Evolutionary conservation across 768 basidiomycete species (phyloP), one percentile per base, ranked within the genome.

Genomic region (Boletus rufocinnamomeus): DNA sequence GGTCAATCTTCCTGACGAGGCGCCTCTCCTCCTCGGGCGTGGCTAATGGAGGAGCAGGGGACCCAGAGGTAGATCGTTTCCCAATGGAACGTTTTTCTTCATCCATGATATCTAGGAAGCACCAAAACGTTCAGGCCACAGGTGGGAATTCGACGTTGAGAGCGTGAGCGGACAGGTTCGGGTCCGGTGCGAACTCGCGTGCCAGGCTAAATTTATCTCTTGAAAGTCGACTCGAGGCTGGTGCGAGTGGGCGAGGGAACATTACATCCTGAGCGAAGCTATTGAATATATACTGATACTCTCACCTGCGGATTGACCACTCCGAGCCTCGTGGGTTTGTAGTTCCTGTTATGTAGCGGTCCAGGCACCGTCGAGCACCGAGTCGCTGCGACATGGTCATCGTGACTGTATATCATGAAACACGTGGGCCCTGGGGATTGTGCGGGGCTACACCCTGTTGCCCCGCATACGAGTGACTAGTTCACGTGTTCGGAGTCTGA

Each of bases 1-100:
- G 44, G 63, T 78, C 77, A 32, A 79, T 59, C 58, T 77, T 78
- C 52, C 69, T 67, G 21, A 79, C 65, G 19, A 78, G 72, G 2
- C 65, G 67, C 27, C 60, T 71, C 60, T 78, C 78, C 25, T 76
- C 76, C 43, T 71, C 67, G 0, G 65, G 63, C 16, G 68, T 69
- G 4, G 74, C 73, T 28, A 66, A 61, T 4, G 63, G 45, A 5
- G 59, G 44, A 9, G 41, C 21, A 19, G 52, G 28, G 5, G 27
- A 41, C 16, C 2, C 34, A 27, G 59, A 11, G 28, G 7, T 21
- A 19, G 57, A 49, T 34, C 8, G 19, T 19, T 58, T 52, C 8
- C 28, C 64, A 7, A 49, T 8, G 11, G 50, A 49, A 9, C 17
- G 10, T n/a, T 63, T 68, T 40, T 69, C 68, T 38, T 62, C 61